A percentile compares a stretch with the other conserved stretches of the same genome.
Conservation (phyloP, 2,329 filamentous ascomycete genomes). For the Penicillium aurantiogriseum region DNA sequence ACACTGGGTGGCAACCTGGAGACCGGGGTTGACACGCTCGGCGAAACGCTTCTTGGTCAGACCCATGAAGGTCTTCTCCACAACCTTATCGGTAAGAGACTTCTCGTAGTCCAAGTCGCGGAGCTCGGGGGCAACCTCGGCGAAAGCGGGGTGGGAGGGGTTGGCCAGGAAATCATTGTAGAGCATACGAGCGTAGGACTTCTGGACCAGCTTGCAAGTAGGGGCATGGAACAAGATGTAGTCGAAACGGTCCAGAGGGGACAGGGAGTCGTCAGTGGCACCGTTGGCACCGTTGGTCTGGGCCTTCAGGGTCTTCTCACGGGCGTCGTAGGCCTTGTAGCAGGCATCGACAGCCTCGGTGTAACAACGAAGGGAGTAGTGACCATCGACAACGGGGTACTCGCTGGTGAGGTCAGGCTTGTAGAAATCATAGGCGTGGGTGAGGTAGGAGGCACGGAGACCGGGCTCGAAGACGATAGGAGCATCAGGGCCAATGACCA, state of each 20-base stretch:
- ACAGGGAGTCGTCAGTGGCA: slow-evolving; percentile 51
- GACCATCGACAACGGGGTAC: slow-evolving; percentile 81
- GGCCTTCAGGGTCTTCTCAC: slow-evolving; percentile 61
- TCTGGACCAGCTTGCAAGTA: slow-evolving; percentile 82
- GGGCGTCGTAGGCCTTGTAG: slow-evolving; percentile 76
- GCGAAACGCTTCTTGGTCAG: slow-evolving; percentile 81
- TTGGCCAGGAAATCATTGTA: slow-evolving; percentile 82
- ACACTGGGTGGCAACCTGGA: slow-evolving; percentile 75
- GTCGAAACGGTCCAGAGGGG: slow-evolving; percentile 75
- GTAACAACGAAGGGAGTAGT: slow-evolving; percentile 81
- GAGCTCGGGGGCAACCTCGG: slow-evolving; percentile 72
- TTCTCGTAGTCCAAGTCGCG: slow-evolving; percentile 75
- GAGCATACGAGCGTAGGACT: slow-evolving; percentile 77
- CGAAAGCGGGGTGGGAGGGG: slow-evolving; percentile 65
- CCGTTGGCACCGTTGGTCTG: slow-evolving; percentile 52
- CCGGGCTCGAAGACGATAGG: slow-evolving; percentile 75
- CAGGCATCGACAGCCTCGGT: slow-evolving; percentile 75
- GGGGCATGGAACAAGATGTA: slow-evolving; percentile 81
- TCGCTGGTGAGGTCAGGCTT: slow-evolving; percentile 85
- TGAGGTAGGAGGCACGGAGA: slow-evolving; percentile 75
- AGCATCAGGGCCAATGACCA: slow-evolving; percentile 75
- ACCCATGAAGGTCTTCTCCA: slow-evolving; percentile 84
- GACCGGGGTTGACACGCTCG: slow-evolving; percentile 70
- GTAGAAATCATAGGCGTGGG: slow-evolving; percentile 86
- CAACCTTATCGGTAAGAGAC: slow-evolving; percentile 74